Evolutionary conservation across 805 yeast genomes (phyloP), one percentile per base, ranked within the genome.

Genomic region (Maudiozyma turicensis): DNA sequence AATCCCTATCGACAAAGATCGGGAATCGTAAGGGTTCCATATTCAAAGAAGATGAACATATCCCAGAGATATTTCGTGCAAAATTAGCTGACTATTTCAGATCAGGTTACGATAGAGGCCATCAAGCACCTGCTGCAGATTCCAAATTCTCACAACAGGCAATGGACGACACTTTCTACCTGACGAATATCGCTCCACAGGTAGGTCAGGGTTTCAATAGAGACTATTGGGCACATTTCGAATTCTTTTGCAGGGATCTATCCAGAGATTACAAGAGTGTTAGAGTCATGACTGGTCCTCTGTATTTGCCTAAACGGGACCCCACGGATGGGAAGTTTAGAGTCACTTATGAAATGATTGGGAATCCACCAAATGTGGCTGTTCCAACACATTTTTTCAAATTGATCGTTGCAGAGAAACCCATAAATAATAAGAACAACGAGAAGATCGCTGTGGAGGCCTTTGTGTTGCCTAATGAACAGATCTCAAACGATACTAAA

Each of bases 371-470:
- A 45, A 86, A 79, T 59, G 75, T 93, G 48, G 98, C 99, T 0
- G 99, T 93, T 9, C 99, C 99, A 29, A 93, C 99, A 0, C 99
- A 93, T 66, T 93, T 93, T 62, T 93, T 82, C 77, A 93, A 93
- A 70, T 69, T 93, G 51, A 71, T 93, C 48, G 86, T 93, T 44
- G 97, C 93, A 8, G 98, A 93, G 65, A 67, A 71, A 14, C 75
- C 80, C 4, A 63, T 58, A 4, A 68, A 64, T 37, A 58, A 66
- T 47, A 66, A 73, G 10, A 43, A 49, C 64, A 35, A 60, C 57
- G 43, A n/a, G 33, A 28, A 40, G 29, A 69, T 87, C 10, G 79
- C 91, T 3, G 87, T 88, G 8, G 98, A 85, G 1, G 96, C 98
- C 0, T 93, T 93, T 70, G 96, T 93, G 11, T 66, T 93, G 56